Evolutionary conservation across 208 protist genomes (phyloP).

Genomic region (Perkinsela sp.): DNA sequence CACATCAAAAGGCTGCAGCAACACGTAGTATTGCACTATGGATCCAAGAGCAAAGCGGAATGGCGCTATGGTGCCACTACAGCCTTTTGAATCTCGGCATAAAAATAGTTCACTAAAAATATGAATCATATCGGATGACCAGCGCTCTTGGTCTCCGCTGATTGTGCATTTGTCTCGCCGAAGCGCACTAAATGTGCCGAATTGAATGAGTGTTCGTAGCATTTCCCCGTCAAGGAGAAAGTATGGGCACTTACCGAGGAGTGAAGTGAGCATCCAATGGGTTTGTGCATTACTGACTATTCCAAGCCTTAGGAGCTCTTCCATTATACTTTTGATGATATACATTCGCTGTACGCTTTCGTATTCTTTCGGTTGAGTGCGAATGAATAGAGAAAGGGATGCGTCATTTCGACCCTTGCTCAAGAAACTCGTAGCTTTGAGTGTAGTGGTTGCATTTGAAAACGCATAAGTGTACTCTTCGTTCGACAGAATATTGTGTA

Average conservation of each 20-base stretch:
- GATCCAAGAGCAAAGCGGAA: background rate
- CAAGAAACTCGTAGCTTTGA: too few species aligned
- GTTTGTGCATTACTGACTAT: background rate
- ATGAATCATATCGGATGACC: too few species aligned
- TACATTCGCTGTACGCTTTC: background rate
- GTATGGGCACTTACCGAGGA: background rate
- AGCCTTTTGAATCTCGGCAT: background rate
- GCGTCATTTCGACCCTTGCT: too few species aligned
- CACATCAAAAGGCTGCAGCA: background rate
- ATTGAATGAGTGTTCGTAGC: background rate
- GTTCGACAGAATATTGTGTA: too few species aligned
- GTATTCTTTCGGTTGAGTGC: too few species aligned
- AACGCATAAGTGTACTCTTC: too few species aligned
- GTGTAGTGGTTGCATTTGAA: too few species aligned
- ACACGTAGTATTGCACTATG: background rate
- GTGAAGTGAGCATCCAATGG: background rate
- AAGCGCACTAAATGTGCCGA: background rate
- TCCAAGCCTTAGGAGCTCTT: background rate
- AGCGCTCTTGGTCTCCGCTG: too few species aligned
- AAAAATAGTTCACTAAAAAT: background rate
- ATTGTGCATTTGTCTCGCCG: background rate
- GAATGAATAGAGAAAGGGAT: too few species aligned
- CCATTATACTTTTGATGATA: background rate
- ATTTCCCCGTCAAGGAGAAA: background rate
- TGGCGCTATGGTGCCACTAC: background rate